Percentiles rank a stretch among this genome's conserved stretches.
Evolutionary conservation across 257 asterid genomes (phyloP).

Genomic region (Rubia yunnanensis): DNA sequence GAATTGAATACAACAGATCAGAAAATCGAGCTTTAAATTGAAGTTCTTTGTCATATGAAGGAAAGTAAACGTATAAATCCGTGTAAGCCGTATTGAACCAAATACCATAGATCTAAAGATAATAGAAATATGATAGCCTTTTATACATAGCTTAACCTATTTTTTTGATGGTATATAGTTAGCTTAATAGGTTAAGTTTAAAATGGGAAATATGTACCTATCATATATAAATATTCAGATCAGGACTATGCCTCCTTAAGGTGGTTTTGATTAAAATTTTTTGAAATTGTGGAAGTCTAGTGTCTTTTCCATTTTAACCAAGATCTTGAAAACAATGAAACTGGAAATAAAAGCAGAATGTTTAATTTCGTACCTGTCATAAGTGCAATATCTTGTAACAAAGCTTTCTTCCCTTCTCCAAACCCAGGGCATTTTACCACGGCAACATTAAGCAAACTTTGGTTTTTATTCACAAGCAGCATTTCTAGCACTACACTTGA

Average conservation of each 20-base stretch:
- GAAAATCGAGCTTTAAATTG: neutral
- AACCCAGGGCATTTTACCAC: slow-evolving; percentile 84
- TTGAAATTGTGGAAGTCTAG: no score
- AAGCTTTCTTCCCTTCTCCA: slow-evolving; percentile 71
- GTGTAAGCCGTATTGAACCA: neutral
- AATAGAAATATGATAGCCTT: neutral
- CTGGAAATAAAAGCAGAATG: neutral
- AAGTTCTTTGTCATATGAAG: neutral
- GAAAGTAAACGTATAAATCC: neutral
- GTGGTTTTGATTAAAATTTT: neutral
- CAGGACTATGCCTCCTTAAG: neutral
- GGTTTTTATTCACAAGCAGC: slow-evolving; percentile 66
- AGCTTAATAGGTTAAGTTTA: neutral
- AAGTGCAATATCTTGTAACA: slow-evolving; percentile 87
- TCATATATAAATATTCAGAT: no score
- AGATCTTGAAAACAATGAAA: neutral
- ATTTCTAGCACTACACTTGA: slow-evolving; percentile 66
- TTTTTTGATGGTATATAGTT: neutral
- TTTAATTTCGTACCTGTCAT: slow-evolving; percentile 61
- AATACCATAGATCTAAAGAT: neutral
- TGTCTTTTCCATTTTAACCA: neutral
- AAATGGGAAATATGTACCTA: neutral
- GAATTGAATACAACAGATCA: neutral
- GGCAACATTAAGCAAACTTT: slow-evolving; percentile 69
- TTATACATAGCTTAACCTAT: neutral